Base-by-base conservation (phyloP, 768 basidiomycete species). In the Omphalotus guepiniiformis region DNA sequence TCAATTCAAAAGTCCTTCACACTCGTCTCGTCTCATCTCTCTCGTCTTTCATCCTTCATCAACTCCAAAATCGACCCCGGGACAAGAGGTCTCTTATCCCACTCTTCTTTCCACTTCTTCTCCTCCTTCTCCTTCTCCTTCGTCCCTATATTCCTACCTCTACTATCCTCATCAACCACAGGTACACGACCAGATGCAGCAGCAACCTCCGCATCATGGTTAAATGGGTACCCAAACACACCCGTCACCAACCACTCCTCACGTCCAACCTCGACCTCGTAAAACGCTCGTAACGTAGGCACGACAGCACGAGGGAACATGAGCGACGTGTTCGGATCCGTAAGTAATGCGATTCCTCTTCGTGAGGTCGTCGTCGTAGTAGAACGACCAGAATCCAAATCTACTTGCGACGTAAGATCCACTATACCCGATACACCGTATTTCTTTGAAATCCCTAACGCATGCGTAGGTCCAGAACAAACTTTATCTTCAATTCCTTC, bases 291-390 rank as follows among this genome's bases (percentile, higher is more conserved):
- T 37, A 88, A 70, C 32, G 82, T 83, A 4, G 85, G 85, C 48
- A 87, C 60, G n/a, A 85, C 74, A 28, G 84, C 80, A 18, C 84
- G 69, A 2, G 85, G 72, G 27, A 76, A 78, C 52, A 88, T 76
- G 57, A 88, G 61, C 59, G 85, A 87, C 27, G 83, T 74, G 63
- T 89, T 88, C 27, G 85, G 80, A 58, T 89, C 85, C 22, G 78
- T 79, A 34, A 83, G 71, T 12, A 86, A 58, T n/a, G 79, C 76
- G n/a, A n/a, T n/a, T n/a, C 29, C 52, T 57, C 52, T 73, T 56
- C 26, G 36, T 53, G 51, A 39, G 50, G 47, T 27, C 59, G 50
- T n/a, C n/a, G n/a, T n/a, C n/a, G n/a, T n/a, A n/a, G n/a, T n/a
- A n/a, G n/a, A n/a, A n/a, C n/a, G n/a, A n/a, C n/a, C n/a, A n/a